Evolutionary conservation across 2,329 filamentous ascomycete species (phyloP), one percentile per base, ranked within the genome.

Genomic region (Penicillium occitanis): DNA sequence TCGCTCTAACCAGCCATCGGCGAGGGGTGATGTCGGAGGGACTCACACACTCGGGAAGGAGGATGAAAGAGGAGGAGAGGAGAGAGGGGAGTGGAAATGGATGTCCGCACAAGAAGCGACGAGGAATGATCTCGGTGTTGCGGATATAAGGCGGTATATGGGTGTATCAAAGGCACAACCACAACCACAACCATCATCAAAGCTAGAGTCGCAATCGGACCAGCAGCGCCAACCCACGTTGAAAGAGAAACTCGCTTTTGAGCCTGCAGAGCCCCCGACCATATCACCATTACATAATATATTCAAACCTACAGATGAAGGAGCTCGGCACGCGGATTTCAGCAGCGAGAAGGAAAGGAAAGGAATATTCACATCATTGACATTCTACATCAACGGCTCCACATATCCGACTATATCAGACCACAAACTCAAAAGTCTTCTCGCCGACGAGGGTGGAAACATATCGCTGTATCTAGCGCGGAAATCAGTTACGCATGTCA

Each of bases 321-420:
- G 1, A 13, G n/a, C 19, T 28, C 11, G 10, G 33, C 33, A 35
- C 33, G 10, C 33, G 10, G 7, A 35, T 11, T 35, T 35, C 3
- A 35, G 8, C 33, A 35, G 2, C 25, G 4, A 35, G 33, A 11
- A 35, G 10, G n/a, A n/a, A 58, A 10, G 30, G 2, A 57, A 46
- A 64, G 57, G 64, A n/a, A 85, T 96, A 63, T 93, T 97, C 75
- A 79, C 86, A 53, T 87, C 88, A 17, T 84, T 93, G 25, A 88
- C 87, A 61, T 85, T 97, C 71, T 95, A 94, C 79, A 86, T 97
- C 77, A 97, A 97, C 77, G 93, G 93, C 68, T 93, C 91, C 70
- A 96, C 92, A 1, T 85, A 88, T 67, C 93, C 93, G 1, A 78
- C 87, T 28, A 86, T 97, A 68, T 96, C 91, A 14, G 93, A 97